phyloP scores from a whole-genome alignment of 73 alveolate genomes.

The Stentor coeruleus region DNA sequence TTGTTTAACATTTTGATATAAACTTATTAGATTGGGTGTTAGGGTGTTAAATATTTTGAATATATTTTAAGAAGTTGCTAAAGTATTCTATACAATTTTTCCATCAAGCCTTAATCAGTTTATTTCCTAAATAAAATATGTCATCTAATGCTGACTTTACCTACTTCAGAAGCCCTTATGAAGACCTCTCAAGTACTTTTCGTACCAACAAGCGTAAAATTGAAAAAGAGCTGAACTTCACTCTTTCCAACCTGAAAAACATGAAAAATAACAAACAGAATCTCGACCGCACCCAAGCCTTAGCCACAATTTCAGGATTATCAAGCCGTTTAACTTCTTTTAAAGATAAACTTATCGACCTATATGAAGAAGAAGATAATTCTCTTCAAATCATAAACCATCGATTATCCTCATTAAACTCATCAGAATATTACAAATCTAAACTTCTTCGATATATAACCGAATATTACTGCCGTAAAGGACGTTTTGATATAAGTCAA shows the following conservation, averaged over 20 bases:
- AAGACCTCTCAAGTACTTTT: slow-evolving; percentile 2
- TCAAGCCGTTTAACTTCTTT: neutral
- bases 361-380: slow-evolving; percentile 4
- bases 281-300: slow-evolving; percentile 18
- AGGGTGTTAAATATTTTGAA: no score
- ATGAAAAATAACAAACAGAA: slow-evolving; percentile 1
- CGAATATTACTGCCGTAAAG: neutral
- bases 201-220: neutral
- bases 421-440: neutral
- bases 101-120: no score
- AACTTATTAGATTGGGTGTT: no score
- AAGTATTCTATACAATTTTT: no score
- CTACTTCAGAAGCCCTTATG: no score
- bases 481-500: neutral
- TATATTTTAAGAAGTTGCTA: no score
- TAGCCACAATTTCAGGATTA: slow-evolving; percentile 10
- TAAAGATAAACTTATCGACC: neutral
- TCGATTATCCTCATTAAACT: neutral
- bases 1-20: no score
- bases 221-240: slow-evolving; percentile 8
- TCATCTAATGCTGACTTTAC: no score
- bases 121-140: no score
- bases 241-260: neutral
- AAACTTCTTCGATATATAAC: neutral
- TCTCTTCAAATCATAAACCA: neutral